Evolutionary conservation across 148 eudicot genomes (phyloP).

Genomic region (Nepenthes mirabilis): DNA sequence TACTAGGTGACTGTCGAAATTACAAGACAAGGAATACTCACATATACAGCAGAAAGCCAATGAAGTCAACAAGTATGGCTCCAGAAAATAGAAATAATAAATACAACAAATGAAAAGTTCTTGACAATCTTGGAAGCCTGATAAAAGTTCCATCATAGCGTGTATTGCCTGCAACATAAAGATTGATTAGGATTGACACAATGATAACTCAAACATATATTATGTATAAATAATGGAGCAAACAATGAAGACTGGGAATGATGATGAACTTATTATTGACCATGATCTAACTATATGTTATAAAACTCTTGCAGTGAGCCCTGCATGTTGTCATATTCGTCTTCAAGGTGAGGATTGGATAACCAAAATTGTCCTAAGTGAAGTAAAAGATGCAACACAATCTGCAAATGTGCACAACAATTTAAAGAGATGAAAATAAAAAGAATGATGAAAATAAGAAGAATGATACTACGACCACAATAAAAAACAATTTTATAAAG

Average conservation of each 20-base stretch:
- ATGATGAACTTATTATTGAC: constrained; percentile 17
- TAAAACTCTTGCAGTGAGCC: constrained; percentile 36
- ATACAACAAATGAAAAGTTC: constrained; percentile 67
- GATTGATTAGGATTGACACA: neutral
- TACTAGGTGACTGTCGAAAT: neutral
- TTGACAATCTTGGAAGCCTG: constrained; percentile 49
- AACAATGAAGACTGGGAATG: neutral
- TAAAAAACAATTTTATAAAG: neutral
- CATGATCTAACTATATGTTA: constrained; percentile 26
- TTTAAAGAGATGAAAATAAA: neutral
- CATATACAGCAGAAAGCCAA: constrained; percentile 73
- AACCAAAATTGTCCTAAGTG: constrained; percentile 55
- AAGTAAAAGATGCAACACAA: constrained; percentile 56
- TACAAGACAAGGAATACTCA: constrained; percentile 29
- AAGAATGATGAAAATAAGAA: neutral
- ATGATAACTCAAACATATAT: neutral
- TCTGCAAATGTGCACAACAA: constrained; percentile 28
- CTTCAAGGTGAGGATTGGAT: constrained; percentile 26
- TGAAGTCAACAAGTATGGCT: constrained; percentile 47
- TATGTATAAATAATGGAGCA: neutral
- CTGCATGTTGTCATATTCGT: constrained; percentile 65
- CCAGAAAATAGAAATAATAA: constrained; percentile 60
- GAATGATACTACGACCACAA: too few relatives aligned
- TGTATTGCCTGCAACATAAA: constrained; percentile 35
- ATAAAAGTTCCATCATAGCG: constrained; percentile 74